Evolutionary conservation across 2,329 filamentous ascomycete genomes (phyloP), one percentile per base, ranked within the genome.

Genomic region (Fusarium sp.): DNA sequence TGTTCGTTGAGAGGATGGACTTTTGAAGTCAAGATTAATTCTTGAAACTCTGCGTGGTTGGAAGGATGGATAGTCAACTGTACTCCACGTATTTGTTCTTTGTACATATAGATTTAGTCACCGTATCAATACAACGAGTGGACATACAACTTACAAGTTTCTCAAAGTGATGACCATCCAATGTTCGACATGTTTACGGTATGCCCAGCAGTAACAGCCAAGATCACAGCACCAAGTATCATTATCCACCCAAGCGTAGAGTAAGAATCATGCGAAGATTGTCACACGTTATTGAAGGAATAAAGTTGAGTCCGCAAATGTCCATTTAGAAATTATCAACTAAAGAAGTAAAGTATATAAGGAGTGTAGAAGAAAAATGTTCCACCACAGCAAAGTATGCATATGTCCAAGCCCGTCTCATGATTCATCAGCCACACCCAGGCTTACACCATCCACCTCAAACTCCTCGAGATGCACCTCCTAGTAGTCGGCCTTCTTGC

Each of bases 71-170:
- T 67, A 27, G 51, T 37, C 24, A 41, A 25, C 42, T 42, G 40
- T 65, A 44, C 53, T 46, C n/a, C 32, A 60, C 29, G 72, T 67
- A 54, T 53, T 53, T 69, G 58, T 74, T 74, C 72, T 73, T 57
- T 73, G 72, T 74, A 74, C 59, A 74, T 74, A 74, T 48, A 74
- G 61, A 66, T 65, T 51, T 34, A 56, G 44, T 60, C 51, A 70
- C 67, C 44, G 48, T 55, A 44, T 37, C 27, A 57, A 54, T 25
- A 34, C 34, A 49, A 52, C 25, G 44, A 45, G 46, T 67, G 40
- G 56, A 29, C 40, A 58, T 10, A 20, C 13, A 10, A 41, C 9
- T 4, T 11, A 16, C 2, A 11, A 18, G 9, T 18, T 37, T 37
- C 32, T 2, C 2, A 2, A 18, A 37, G 32, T 37, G 32, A 34